These are phyloP conservation scores for Hippophae gyantsensis DNA, from an alignment of 306 rosid genomes.

Conservation along the genomic window DNA sequence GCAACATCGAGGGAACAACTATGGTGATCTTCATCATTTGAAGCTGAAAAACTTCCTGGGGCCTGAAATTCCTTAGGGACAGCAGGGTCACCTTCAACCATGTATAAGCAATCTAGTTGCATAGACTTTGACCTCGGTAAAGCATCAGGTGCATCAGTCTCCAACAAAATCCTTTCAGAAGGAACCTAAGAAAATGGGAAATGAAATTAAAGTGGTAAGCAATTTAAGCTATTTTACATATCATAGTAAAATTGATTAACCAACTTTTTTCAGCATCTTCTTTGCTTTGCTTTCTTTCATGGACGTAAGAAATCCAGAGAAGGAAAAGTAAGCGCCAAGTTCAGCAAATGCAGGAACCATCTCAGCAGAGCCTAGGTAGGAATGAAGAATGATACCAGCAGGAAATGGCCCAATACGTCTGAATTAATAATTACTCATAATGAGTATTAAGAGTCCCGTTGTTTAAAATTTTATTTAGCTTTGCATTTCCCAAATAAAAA, in stretches of 20 bases:
- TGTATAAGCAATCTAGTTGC: conserved; percentile 31
- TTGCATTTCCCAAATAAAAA: not conserved
- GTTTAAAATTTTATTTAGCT: not conserved
- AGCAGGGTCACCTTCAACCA: conserved; percentile 59
- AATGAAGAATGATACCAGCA: conserved; percentile 84
- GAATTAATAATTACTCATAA: conserved; percentile 12
- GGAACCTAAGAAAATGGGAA: conserved; percentile 46
- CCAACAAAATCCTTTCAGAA: conserved; percentile 66
- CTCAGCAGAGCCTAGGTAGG: conserved; percentile 85
- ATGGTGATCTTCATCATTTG: conserved; percentile 9
- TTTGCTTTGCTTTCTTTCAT: conserved; percentile 61
- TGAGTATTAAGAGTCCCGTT: not conserved
- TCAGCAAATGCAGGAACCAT: conserved; percentile 81
- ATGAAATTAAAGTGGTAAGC: conserved; percentile 2
- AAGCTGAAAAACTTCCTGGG: conserved; percentile 14
- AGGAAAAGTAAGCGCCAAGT: conserved; percentile 82
- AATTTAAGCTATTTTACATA: not conserved
- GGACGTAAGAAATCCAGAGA: conserved; percentile 84
- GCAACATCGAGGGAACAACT: not conserved
- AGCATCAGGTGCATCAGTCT: conserved; percentile 97
- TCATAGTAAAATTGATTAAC: conserved; percentile 10
- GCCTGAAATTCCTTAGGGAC: conserved; percentile 23
- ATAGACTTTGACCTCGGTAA: conserved; percentile 35
- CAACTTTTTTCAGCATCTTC: conserved; percentile 65
- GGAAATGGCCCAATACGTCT: conserved; percentile 86